A percentile compares a stretch with the other conserved stretches of the same genome.
Conservation (phyloP, 768 basidiomycete species). For the Rickenella mellea region DNA sequence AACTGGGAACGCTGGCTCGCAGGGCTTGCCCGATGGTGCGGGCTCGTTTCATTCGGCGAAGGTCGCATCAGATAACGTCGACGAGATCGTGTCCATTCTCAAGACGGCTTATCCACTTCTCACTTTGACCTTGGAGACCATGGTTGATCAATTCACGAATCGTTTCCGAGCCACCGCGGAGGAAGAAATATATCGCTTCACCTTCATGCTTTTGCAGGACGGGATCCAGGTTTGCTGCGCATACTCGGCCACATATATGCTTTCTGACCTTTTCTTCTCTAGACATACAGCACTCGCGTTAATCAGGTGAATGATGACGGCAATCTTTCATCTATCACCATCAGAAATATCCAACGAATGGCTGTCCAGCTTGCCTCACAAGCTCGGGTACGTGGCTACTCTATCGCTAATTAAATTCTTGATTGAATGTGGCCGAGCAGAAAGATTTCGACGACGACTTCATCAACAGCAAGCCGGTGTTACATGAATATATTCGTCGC, state of each 20-base stretch:
- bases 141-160: constrained; percentile 88
- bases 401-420: background rate
- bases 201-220: constrained; percentile 81
- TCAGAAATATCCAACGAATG: constrained; percentile 50
- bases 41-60: no score
- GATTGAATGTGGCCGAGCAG: constrained; percentile 27
- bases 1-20: no score
- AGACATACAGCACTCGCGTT: constrained; percentile 53
- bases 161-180: constrained; percentile 85
- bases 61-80: constrained; percentile 83
- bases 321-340: constrained; percentile 42
- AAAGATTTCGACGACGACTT: constrained; percentile 91
- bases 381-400: constrained; percentile 39
- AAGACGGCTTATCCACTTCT: constrained; percentile 95
- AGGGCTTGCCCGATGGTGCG: no score
- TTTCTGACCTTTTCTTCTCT: background rate
- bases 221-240: constrained; percentile 58
- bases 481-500: constrained; percentile 81
- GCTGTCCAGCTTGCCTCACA: constrained; percentile 45
- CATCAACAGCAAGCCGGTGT: constrained; percentile 62
- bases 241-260: background rate
- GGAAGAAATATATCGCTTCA: constrained; percentile 89
- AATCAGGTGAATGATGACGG: constrained; percentile 62
- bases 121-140: constrained; percentile 90
- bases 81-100: constrained; percentile 86